Percentiles rank a stretch among this genome's conserved stretches.
These are phyloP conservation scores for Acanthamoeba triangularis DNA, from an alignment of 208 protist species.

Conservation along the genomic window DNA sequence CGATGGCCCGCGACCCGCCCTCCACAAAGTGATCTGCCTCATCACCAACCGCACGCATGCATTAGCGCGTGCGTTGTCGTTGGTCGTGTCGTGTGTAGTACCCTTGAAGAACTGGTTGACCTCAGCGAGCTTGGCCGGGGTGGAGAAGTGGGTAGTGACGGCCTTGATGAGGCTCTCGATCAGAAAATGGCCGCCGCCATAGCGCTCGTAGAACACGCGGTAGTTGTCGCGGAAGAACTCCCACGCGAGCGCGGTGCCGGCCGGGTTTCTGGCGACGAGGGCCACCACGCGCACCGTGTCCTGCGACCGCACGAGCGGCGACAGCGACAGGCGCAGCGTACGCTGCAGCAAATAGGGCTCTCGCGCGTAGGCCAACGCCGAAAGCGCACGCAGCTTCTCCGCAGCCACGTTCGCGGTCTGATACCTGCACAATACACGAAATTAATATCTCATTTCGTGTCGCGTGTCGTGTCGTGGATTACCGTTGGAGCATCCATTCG, in stretches of 20 bases:
- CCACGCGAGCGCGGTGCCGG: conserved; percentile 71
- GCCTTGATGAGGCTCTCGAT: conserved; percentile 73
- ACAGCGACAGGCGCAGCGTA: conserved; percentile 52
- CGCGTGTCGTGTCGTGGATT: neutral
- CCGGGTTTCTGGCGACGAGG: conserved; percentile 29
- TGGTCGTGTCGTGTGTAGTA: neutral
- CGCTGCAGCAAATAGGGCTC: conserved; percentile 73
- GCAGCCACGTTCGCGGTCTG: neutral
- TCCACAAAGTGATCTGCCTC: conserved; percentile 42
- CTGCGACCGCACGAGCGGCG: conserved; percentile 58
- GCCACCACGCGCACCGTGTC: conserved; percentile 56
- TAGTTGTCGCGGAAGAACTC: conserved; percentile 80
- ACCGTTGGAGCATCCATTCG: conserved; percentile 58
- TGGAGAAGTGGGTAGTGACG: conserved; percentile 61
- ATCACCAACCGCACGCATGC: neutral
- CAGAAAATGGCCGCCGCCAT: conserved; percentile 70
- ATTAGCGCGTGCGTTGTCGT: too few species aligned
- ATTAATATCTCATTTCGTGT: neutral
- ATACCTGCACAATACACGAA: neutral
- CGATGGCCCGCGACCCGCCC: conserved; percentile 65
- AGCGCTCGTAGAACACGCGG: conserved; percentile 65
- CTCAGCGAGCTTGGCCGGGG: neutral
- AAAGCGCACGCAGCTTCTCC: conserved; percentile 15
- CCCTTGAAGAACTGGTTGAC: conserved; percentile 72
- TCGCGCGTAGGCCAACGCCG: neutral